Evolutionary conservation across 352 stramenopile genomes (phyloP).

Genomic region (Thalassiosira mediterranea): DNA sequence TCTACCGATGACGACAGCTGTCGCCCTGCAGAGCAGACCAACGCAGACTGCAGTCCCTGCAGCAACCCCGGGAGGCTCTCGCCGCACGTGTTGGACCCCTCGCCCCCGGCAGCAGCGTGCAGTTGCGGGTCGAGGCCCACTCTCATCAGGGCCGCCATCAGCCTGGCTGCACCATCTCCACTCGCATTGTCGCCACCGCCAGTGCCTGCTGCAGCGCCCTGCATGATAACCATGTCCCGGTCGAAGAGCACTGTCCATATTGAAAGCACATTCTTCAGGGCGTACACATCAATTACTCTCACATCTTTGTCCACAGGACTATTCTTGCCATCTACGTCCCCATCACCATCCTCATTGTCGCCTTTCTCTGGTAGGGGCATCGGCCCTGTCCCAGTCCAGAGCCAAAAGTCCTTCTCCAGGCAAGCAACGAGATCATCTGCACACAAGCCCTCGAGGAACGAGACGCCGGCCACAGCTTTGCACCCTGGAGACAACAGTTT

Average conservation of each 20-base stretch:
- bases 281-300: slow-evolving; percentile 15
- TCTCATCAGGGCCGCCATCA: slow-evolving; percentile 30
- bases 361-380: too few relatives aligned
- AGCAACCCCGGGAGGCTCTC: slow-evolving; percentile 13
- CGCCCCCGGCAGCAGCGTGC: slow-evolving; percentile 1
- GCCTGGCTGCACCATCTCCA: slow-evolving; percentile 17
- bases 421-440: slow-evolving; percentile 29
- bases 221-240: slow-evolving; percentile 26
- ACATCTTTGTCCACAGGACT: background rate
- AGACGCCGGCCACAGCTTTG: slow-evolving; percentile 2
- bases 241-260: slow-evolving; percentile 34
- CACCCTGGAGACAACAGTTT: slow-evolving; percentile 13
- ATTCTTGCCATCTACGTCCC: slow-evolving; percentile 15
- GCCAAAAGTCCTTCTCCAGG: slow-evolving; percentile 37
- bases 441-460: slow-evolving; percentile 27
- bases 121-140: slow-evolving; percentile 35
- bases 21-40: slow-evolving; percentile 19
- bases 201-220: too few relatives aligned
- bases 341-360: background rate
- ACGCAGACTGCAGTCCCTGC: slow-evolving; percentile 13
- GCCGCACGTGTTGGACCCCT: slow-evolving; percentile 4
- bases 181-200: background rate
- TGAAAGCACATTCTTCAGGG: slow-evolving; percentile 32
- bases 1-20: too few relatives aligned
- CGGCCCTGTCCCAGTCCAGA: slow-evolving; percentile 22